A percentile compares a stretch with the other conserved stretches of the same genome.
Evolutionary conservation across 1,284 basidiomycete genomes (phyloP).

Genomic region (Leccinum pallidistipes): DNA sequence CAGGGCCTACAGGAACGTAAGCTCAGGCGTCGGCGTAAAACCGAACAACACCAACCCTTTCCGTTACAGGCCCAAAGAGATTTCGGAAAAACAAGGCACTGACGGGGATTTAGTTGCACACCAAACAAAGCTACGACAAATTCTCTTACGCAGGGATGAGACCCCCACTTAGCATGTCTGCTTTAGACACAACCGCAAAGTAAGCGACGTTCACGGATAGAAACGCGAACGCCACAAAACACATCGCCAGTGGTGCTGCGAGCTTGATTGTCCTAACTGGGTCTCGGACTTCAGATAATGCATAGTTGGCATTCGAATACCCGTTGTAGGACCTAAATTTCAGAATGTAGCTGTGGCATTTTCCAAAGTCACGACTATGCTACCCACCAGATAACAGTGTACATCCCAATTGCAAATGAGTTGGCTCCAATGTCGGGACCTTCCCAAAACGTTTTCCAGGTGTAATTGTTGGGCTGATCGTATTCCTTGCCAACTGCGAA

Average conservation of each 20-base stretch:
- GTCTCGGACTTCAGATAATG: constrained; percentile 64
- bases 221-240: constrained; percentile 54
- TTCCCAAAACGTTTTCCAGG: constrained; percentile 56
- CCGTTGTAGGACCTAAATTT: constrained; percentile 61
- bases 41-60: constrained; percentile 41
- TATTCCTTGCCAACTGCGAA: constrained; percentile 46
- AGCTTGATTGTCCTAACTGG: constrained; percentile 66
- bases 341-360: constrained; percentile 1
- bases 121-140: neutral
- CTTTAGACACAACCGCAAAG: constrained; percentile 65
- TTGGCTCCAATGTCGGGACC: constrained; percentile 50
- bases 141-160: constrained; percentile 59
- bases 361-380: neutral
- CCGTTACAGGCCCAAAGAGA: constrained; percentile 57
- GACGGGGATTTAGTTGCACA: constrained; percentile 1
- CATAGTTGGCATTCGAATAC: constrained; percentile 72
- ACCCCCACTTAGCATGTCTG: constrained; percentile 60
- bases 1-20: constrained; percentile 44
- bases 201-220: constrained; percentile 67
- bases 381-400: constrained; percentile 63
- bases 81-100: constrained; percentile 70
- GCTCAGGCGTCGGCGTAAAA: neutral
- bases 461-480: constrained; percentile 49
- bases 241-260: constrained; percentile 64
- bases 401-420: constrained; percentile 61